These are phyloP conservation scores for Fusarium dlaminii DNA, from an alignment of 2,329 filamentous ascomycete species.

Conservation along the genomic window DNA sequence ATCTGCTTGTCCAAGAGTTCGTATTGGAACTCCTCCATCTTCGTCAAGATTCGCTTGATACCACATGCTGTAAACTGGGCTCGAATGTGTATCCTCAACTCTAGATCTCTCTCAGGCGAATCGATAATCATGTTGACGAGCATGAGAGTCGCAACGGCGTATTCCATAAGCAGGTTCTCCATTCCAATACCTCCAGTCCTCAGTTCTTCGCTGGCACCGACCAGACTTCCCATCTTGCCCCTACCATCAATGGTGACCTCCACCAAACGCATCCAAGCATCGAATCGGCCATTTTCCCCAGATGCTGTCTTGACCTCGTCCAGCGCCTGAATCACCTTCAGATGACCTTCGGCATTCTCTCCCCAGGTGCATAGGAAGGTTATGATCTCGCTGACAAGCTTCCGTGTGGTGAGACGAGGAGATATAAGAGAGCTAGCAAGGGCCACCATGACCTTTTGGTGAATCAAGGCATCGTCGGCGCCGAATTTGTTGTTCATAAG, in stretches of 20 bases:
- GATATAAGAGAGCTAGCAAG: conserved; percentile 88
- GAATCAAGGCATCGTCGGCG: conserved; percentile 90
- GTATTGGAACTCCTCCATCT: conserved; percentile 99
- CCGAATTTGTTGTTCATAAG: conserved; percentile 99
- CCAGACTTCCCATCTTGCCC: conserved; percentile 98
- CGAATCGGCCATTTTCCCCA: conserved; percentile 93
- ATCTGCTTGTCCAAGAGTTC: conserved; percentile 99
- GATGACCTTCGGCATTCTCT: conserved; percentile 81
- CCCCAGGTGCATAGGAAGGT: conserved; percentile 97
- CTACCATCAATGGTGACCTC: conserved; percentile 97
- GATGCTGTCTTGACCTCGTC: conserved; percentile 89
- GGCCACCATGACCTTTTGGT: conserved; percentile 90
- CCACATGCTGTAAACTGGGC: conserved; percentile 97
- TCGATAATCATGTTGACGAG: conserved; percentile 97
- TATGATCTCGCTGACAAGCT: conserved; percentile 93
- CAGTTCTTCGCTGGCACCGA: conserved; percentile 95
- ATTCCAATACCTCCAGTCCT: conserved; percentile 96
- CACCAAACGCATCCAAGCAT: conserved; percentile 98
- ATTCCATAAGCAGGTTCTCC: conserved; percentile 99
- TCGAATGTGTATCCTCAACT: conserved; percentile 91
- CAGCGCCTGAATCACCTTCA: conserved; percentile 92
- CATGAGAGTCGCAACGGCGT: conserved; percentile 92
- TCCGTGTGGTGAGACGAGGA: conserved; percentile 87
- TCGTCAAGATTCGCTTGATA: conserved; percentile 90
- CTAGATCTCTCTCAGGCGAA: conserved; percentile 86